Percentiles rank a stretch among this genome's conserved stretches.
Evolutionary conservation across 768 basidiomycete species (phyloP).

Genomic region (Suillus hirtellus): DNA sequence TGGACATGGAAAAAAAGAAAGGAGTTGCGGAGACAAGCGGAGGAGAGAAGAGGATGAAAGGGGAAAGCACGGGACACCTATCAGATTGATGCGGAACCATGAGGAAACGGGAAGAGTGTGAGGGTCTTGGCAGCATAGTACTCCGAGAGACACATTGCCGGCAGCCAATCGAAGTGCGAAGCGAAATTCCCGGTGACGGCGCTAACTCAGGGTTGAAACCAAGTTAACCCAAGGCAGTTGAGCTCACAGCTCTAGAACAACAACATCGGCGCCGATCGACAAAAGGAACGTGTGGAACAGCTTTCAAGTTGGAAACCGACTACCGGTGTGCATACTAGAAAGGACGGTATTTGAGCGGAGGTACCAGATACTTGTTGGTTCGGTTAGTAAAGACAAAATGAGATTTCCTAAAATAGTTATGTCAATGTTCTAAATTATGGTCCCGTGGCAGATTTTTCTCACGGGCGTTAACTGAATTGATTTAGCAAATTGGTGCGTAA

Average conservation of each 20-base stretch:
- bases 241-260: not conserved
- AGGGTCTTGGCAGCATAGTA: not conserved
- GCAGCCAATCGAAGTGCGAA: not conserved
- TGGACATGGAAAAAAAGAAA: conserved; percentile 6
- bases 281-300: conserved; percentile 1
- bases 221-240: not conserved
- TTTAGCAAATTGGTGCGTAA: too few species aligned
- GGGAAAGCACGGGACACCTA: not conserved
- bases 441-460: too few species aligned
- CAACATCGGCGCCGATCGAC: not conserved
- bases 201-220: conserved; percentile 19
- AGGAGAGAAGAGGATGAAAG: conserved; percentile 13
- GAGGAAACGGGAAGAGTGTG: conserved; percentile 1
- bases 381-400: too few species aligned
- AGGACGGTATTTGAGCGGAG: conserved; percentile 29
- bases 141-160: conserved; percentile 15
- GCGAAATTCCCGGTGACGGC: conserved; percentile 7
- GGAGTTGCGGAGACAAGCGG: conserved; percentile 27
- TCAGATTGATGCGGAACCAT: conserved; percentile 2
- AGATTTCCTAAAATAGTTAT: too few species aligned
- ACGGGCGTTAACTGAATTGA: too few species aligned
- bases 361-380: conserved; percentile 2
- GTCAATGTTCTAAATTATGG: too few species aligned
- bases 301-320: not conserved
- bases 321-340: not conserved